Evolutionary conservation across 1,139 yeast species (phyloP).

Genomic region (Yamadazyma sp.): DNA sequence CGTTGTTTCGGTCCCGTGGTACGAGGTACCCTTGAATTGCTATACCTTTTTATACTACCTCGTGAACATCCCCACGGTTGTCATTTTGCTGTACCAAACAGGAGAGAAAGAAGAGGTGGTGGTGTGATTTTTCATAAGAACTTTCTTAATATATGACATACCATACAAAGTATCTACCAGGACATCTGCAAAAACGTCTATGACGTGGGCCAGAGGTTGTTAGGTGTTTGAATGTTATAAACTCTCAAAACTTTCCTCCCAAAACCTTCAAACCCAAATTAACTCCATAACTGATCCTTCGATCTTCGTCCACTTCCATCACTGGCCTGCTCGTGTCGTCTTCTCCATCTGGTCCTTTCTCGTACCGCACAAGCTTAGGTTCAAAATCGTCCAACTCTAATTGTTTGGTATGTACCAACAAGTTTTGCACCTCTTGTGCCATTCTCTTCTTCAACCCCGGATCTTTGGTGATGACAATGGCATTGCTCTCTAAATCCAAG

Average conservation of each 20-base stretch:
- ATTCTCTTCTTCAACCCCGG: constrained; percentile 55
- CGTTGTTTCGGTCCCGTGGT: constrained; percentile 18
- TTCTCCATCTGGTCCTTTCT: constrained; percentile 17
- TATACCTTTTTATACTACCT: constrained; percentile 9
- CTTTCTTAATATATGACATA: too few relatives aligned
- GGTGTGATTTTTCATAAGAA: neutral
- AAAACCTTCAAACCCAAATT: constrained; percentile 63
- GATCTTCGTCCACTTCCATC: constrained; percentile 49
- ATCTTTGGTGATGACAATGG: constrained; percentile 73
- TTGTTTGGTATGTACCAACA: constrained; percentile 51
- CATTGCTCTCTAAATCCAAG: constrained; percentile 86
- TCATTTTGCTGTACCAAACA: constrained; percentile 2
- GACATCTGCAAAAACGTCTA: too few relatives aligned
- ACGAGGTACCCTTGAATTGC: constrained; percentile 25
- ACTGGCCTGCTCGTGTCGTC: constrained; percentile 19
- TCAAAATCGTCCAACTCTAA: constrained; percentile 61
- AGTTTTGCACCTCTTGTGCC: constrained; percentile 62
- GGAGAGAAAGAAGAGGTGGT: neutral
- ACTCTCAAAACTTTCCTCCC: constrained; percentile 54
- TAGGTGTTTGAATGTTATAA: too few relatives aligned
- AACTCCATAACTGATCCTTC: constrained; percentile 60
- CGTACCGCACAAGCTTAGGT: constrained; percentile 26
- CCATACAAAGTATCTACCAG: too few relatives aligned
- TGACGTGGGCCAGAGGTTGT: too few relatives aligned
- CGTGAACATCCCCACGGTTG: constrained; percentile 5